A percentile compares a stretch with the other conserved stretches of the same genome.
These are phyloP conservation scores for Hibiscus trionum DNA, from an alignment of 345 rosid species.

Conservation along the genomic window DNA sequence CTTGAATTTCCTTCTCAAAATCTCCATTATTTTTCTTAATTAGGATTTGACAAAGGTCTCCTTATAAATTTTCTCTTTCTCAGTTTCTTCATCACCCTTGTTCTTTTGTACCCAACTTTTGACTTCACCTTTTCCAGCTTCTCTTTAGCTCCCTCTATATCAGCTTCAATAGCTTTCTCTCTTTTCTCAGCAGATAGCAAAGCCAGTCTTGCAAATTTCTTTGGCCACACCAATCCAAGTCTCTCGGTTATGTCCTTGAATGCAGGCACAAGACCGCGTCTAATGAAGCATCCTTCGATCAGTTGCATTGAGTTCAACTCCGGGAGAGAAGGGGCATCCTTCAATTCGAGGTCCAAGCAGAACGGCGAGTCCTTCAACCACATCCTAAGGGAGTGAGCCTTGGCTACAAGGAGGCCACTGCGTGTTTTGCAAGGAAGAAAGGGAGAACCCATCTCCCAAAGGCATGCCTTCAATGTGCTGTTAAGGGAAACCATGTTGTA, in stretches of 20 bases:
- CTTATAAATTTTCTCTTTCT: slow-evolving; percentile 22
- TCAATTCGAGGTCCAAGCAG: slow-evolving; percentile 86
- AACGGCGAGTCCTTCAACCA: slow-evolving; percentile 97
- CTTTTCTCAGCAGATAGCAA: slow-evolving; percentile 63
- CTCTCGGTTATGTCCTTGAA: slow-evolving; percentile 73
- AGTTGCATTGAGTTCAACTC: slow-evolving; percentile 73
- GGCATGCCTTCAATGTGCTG: slow-evolving; percentile 75
- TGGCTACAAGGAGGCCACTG: slow-evolving; percentile 77
- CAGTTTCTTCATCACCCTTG: slow-evolving; percentile 13
- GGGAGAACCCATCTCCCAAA: slow-evolving; percentile 99
- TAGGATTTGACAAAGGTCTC: slow-evolving; percentile 14
- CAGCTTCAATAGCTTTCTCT: slow-evolving; percentile 61
- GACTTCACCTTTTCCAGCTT: slow-evolving; percentile 52
- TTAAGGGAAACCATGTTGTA: slow-evolving; percentile 78
- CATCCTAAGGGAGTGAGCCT: slow-evolving; percentile 91
- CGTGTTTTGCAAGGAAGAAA: slow-evolving; percentile 80
- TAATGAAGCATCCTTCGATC: slow-evolving; percentile 71
- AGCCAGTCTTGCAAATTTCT: slow-evolving; percentile 80
- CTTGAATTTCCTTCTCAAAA: neutral
- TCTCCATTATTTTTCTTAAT: neutral
- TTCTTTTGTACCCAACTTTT: slow-evolving; percentile 19
- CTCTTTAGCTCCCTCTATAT: slow-evolving; percentile 57
- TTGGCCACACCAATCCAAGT: slow-evolving; percentile 73
- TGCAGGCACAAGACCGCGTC: slow-evolving; percentile 86
- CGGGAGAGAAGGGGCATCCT: slow-evolving; percentile 56